These are phyloP conservation scores for Thelonectria discophora DNA, from an alignment of 2,329 filamentous ascomycete genomes.

Conservation along the genomic window DNA sequence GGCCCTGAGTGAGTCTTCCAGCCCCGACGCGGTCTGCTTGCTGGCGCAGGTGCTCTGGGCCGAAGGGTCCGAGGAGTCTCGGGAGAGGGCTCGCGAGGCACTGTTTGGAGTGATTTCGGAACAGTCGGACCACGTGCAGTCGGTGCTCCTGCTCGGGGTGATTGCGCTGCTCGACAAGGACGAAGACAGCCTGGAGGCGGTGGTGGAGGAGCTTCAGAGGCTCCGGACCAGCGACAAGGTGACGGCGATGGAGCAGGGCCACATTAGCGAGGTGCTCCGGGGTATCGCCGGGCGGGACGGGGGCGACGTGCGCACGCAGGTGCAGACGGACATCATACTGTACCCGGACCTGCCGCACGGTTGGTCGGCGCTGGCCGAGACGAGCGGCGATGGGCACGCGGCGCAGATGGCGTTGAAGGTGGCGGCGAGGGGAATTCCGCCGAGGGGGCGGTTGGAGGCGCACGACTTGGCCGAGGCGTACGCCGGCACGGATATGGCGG, in stretches of 20 bases:
- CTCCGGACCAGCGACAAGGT: slow-evolving; percentile 75
- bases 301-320: slow-evolving; percentile 67
- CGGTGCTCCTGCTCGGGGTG: slow-evolving; percentile 82
- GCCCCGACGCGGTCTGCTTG: slow-evolving; percentile 84
- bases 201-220: slow-evolving; percentile 77
- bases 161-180: slow-evolving; percentile 86
- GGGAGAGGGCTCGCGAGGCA: slow-evolving; percentile 78
- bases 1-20: slow-evolving; percentile 78
- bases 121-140: slow-evolving; percentile 78
- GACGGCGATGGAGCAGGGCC: slow-evolving; percentile 68
- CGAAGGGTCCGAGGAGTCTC: slow-evolving; percentile 77
- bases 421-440: slow-evolving; percentile 78
- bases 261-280: slow-evolving; percentile 79
- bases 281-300: slow-evolving; percentile 69
- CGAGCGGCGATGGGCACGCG: slow-evolving; percentile 61
- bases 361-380: slow-evolving; percentile 78
- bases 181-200: slow-evolving; percentile 80
- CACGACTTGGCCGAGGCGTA: slow-evolving; percentile 77
- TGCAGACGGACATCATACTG: slow-evolving; percentile 81
- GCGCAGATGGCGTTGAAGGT: slow-evolving; percentile 84
- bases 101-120: slow-evolving; percentile 83
- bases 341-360: slow-evolving; percentile 80
- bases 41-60: slow-evolving; percentile 95
- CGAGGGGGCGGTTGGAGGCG: slow-evolving; percentile 72
- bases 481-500: slow-evolving; percentile 74